Percentiles rank a stretch among this genome's conserved stretches.
Evolutionary conservation across 2,329 filamentous ascomycete species (phyloP).

Genomic region (Neofusicoccum parvum): DNA sequence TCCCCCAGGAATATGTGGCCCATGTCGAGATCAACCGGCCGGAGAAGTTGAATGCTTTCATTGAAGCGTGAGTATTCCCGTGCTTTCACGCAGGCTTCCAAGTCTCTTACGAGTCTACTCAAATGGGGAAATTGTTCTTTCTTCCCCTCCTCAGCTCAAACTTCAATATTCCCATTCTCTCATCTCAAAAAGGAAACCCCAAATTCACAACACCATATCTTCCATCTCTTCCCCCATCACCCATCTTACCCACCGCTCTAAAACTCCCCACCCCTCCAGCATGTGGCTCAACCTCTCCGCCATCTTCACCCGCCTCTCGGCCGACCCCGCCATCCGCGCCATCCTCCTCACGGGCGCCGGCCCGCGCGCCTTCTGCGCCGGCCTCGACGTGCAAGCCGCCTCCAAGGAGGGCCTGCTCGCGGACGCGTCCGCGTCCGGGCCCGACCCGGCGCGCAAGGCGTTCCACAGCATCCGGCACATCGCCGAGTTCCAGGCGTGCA

Average conservation of each 20-base stretch:
- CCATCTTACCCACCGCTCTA: no score
- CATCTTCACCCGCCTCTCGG: constrained; percentile 73
- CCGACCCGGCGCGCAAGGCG: constrained; percentile 4
- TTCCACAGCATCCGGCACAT: constrained; percentile 62
- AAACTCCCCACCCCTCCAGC: constrained; percentile 35
- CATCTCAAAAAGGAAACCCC: no score
- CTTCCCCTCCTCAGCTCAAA: background rate
- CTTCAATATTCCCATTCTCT: no score
- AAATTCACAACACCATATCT: background rate
- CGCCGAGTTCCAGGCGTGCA: constrained; percentile 76
- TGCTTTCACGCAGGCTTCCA: background rate
- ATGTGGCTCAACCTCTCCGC: constrained; percentile 83
- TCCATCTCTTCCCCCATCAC: no score
- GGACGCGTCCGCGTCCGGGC: constrained; percentile 23
- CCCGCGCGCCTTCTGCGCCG: constrained; percentile 80
- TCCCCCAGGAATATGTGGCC: constrained; percentile 72
- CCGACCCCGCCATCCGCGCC: constrained; percentile 71
- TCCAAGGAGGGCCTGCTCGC: constrained; percentile 54
- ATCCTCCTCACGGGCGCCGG: constrained; percentile 82
- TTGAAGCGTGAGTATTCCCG: constrained; percentile 55
- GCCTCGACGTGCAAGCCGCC: constrained; percentile 78
- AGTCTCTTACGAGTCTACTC: no score
- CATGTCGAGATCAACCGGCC: constrained; percentile 91
- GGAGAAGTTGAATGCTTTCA: constrained; percentile 85
- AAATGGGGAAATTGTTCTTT: background rate